phyloP scores from a whole-genome alignment of 2,329 filamentous ascomycete genomes.

The Aspergillus spinulosporus region DNA sequence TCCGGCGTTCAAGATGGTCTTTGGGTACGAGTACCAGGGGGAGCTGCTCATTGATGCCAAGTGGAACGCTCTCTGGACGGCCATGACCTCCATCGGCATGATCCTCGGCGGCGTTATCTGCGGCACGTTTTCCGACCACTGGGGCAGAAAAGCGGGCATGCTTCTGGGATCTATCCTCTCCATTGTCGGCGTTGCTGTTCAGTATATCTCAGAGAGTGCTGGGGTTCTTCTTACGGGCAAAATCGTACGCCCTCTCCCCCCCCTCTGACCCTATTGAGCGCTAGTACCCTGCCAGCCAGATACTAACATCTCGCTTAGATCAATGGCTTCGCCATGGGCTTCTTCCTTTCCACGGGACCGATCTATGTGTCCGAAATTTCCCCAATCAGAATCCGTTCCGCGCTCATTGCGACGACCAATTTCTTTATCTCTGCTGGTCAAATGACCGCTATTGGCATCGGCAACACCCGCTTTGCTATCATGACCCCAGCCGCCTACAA shows the following conservation, averaged over 20 bases:
- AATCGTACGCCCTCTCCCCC: neutral
- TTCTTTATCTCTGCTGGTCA: constrained; percentile 5
- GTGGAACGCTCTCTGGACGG: constrained; percentile 5
- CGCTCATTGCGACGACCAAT: neutral
- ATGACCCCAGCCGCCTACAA: neutral
- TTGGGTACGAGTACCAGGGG: neutral
- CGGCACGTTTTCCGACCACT: neutral
- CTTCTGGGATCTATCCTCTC: neutral
- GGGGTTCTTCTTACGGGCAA: constrained; percentile 1
- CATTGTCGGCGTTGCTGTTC: constrained; percentile 1
- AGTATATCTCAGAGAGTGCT: neutral
- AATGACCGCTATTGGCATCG: constrained; percentile 1
- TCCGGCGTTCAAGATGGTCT: constrained; percentile 1
- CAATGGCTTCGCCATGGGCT: neutral
- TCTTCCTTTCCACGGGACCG: neutral
- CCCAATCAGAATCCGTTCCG: neutral
- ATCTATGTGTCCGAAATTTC: constrained; percentile 4
- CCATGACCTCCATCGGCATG: constrained; percentile 5
- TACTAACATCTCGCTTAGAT: neutral
- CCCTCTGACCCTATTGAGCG: no score
- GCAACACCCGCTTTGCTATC: neutral
- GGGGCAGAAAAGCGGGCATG: neutral
- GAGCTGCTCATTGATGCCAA: constrained; percentile 1
- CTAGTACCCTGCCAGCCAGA: neutral
- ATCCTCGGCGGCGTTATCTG: neutral